Conservation (phyloP, 1,139 yeast genomes). For the Geotrichum macrosporum region DNA sequence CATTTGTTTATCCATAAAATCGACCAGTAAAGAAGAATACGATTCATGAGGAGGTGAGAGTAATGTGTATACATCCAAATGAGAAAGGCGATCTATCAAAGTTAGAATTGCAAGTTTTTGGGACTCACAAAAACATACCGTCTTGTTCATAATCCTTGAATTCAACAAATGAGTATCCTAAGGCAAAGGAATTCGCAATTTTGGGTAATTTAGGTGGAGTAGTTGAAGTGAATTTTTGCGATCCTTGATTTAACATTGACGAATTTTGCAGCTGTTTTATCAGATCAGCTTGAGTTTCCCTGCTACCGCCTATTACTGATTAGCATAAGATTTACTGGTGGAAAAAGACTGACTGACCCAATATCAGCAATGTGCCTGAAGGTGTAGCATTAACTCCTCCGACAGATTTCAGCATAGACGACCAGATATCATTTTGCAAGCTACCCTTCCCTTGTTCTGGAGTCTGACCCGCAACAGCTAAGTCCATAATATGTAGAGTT, state of each 20-base stretch:
- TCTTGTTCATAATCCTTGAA: conserved; percentile 36
- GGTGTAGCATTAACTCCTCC: conserved; percentile 24
- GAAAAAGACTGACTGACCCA: conserved; percentile 22
- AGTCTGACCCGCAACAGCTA: conserved; percentile 2
- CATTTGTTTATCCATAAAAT: conserved; percentile 16
- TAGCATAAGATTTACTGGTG: conserved; percentile 16
- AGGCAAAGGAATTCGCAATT: conserved; percentile 33
- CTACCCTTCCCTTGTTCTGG: conserved; percentile 3
- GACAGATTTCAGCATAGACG: conserved; percentile 28
- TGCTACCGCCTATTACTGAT: conserved; percentile 11
- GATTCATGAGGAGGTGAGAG: conserved; percentile 14
- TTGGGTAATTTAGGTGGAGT: conserved; percentile 23
- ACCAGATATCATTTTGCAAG: conserved; percentile 23
- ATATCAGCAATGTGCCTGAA: conserved; percentile 24
- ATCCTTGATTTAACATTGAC: conserved; percentile 13
- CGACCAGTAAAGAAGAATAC: conserved; percentile 14
- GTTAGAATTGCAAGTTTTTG: neutral
- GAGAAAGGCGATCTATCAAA: conserved; percentile 28
- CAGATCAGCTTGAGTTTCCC: conserved; percentile 10
- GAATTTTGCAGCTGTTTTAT: conserved; percentile 13
- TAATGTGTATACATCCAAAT: conserved; percentile 37
- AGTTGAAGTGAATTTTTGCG: conserved; percentile 19
- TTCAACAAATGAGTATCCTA: conserved; percentile 40
- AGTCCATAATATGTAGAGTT: too few relatives aligned
- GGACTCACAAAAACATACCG: conserved; percentile 23